These are phyloP conservation scores for Solanum hybrid DNA, from an alignment of 305 asterid genomes.

Conservation along the genomic window DNA sequence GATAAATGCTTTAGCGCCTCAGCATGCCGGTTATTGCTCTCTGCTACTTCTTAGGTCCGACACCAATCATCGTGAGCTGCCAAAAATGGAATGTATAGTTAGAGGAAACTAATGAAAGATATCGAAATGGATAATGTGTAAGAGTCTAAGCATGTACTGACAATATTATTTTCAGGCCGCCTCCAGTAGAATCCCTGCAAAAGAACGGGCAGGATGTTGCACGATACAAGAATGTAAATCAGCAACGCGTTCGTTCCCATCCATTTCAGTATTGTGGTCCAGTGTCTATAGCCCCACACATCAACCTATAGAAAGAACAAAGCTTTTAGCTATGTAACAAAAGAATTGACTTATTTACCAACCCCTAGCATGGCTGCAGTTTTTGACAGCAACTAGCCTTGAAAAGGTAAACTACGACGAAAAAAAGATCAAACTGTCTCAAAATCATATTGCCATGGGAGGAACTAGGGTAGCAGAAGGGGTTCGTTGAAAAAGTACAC, in stretches of 20 bases:
- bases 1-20: background rate
- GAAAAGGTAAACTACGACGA: background rate
- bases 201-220: constrained; percentile 53
- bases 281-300: constrained; percentile 38
- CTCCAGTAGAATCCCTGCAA: constrained; percentile 66
- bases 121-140: background rate
- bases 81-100: background rate
- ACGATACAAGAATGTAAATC: constrained; percentile 49
- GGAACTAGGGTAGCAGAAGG: background rate
- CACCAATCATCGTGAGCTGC: constrained; percentile 13
- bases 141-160: constrained; percentile 9
- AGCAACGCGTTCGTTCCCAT: constrained; percentile 54
- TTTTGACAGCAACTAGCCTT: background rate
- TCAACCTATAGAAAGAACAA: constrained; percentile 39
- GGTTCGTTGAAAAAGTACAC: background rate
- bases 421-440: background rate
- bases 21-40: background rate
- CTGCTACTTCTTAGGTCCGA: constrained; percentile 7
- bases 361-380: background rate
- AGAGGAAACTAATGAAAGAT: background rate
- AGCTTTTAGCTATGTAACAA: background rate
- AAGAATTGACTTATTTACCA: background rate
- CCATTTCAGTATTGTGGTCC: constrained; percentile 41
- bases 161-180: constrained; percentile 45
- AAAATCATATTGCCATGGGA: background rate